phyloP scores from a whole-genome alignment of 345 rosid genomes.

The Clarkia xantiana region DNA sequence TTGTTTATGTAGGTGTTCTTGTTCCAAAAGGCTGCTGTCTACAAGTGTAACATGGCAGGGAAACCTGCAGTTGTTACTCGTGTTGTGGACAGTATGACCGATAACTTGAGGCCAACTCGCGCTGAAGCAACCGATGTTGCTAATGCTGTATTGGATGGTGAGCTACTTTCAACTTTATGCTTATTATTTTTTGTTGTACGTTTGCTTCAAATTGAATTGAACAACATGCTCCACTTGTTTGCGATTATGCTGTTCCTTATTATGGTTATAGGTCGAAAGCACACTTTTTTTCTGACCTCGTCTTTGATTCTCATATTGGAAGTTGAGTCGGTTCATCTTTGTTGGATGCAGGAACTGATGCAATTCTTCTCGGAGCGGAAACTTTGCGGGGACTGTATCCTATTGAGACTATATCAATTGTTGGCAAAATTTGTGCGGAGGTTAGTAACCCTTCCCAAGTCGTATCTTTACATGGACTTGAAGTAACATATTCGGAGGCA shows the following conservation, averaged over 20 bases:
- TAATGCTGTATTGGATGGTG: slow-evolving; percentile 94
- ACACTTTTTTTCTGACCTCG: background rate
- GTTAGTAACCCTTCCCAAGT: slow-evolving; percentile 18
- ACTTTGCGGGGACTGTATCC: slow-evolving; percentile 90
- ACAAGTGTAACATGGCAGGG: slow-evolving; percentile 96
- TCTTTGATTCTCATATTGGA: background rate
- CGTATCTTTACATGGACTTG: too few relatives aligned
- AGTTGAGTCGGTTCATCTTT: background rate
- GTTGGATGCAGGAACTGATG: slow-evolving; percentile 65
- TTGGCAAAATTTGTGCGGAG: slow-evolving; percentile 94
- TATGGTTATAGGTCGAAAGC: background rate
- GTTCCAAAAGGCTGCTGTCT: slow-evolving; percentile 87
- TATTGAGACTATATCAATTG: slow-evolving; percentile 76
- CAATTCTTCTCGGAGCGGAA: slow-evolving; percentile 98
- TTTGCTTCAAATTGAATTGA: too few relatives aligned
- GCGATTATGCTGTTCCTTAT: background rate
- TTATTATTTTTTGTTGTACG: too few relatives aligned
- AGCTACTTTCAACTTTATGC: background rate
- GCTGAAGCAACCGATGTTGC: slow-evolving; percentile 99
- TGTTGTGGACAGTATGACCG: slow-evolving; percentile 97
- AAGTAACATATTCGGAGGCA: too few relatives aligned
- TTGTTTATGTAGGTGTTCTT: slow-evolving; percentile 60
- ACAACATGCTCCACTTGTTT: too few relatives aligned
- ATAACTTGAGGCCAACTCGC: slow-evolving; percentile 87
- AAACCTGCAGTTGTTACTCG: slow-evolving; percentile 96